Percentiles rank a stretch among this genome's conserved stretches.
Conservation (phyloP, 805 yeast genomes). For the Danielia reshetovae region DNA sequence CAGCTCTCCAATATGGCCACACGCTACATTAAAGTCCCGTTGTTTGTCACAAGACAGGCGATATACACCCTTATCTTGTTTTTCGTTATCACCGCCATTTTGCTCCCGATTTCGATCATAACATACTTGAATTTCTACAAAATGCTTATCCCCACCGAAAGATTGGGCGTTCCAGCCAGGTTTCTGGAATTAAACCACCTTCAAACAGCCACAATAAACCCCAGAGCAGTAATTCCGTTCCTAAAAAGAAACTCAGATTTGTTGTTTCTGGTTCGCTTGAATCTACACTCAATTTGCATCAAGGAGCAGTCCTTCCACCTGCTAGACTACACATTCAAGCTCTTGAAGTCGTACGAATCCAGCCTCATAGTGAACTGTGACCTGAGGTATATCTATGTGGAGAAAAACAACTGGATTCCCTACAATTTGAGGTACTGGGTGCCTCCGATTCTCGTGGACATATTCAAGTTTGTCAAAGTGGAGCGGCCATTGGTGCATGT, state of each 20-base stretch:
- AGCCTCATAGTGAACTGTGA: conserved; percentile 27
- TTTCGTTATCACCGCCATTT: conserved; percentile 22
- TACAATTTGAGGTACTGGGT: conserved; percentile 35
- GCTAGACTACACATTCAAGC: conserved; percentile 7
- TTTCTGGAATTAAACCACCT: not conserved
- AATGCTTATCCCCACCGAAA: conserved; percentile 28
- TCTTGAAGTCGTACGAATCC: conserved; percentile 4
- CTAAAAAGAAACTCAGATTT: conserved; percentile 10
- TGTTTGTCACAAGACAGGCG: conserved; percentile 15
- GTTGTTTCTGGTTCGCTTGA: conserved; percentile 11
- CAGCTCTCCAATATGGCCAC: too few relatives aligned
- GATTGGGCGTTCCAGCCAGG: conserved; percentile 11
- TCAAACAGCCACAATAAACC: conserved; percentile 1
- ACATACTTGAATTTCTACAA: conserved; percentile 34
- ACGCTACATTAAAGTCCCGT: conserved; percentile 1
- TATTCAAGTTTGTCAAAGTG: conserved; percentile 11
- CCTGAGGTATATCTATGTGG: conserved; percentile 23
- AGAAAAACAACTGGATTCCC: conserved; percentile 32
- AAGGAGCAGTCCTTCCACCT: conserved; percentile 17
- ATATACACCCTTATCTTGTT: conserved; percentile 10
- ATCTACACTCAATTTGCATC: conserved; percentile 24
- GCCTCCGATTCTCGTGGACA: conserved; percentile 29
- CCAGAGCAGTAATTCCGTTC: conserved; percentile 6
- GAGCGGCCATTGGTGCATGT: conserved; percentile 11
- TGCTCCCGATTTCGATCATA: conserved; percentile 33